Evolutionary conservation across 495 filamentous ascomycete species (phyloP), one percentile per base, ranked within the genome.

Genomic region (Aspergillus olivimuriae): DNA sequence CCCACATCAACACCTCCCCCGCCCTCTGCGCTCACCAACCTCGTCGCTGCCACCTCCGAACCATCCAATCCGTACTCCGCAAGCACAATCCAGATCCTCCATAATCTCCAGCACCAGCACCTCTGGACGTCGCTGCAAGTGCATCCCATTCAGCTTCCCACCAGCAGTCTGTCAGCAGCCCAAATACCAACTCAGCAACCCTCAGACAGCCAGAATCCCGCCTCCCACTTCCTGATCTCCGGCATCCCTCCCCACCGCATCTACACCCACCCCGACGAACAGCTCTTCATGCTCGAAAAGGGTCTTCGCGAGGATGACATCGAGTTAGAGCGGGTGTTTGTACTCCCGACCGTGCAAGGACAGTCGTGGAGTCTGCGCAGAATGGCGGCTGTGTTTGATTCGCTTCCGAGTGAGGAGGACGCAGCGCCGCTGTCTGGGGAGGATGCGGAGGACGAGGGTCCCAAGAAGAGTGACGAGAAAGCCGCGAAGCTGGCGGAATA

Each of bases 191-290:
- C n/a, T n/a, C n/a, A n/a, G 16, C 54, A 58, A 32, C 39, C 55
- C 39, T 41, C 47, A 37, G 23, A 38, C 24, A 39, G 55, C 39
- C 56, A 52, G 19, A 26, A 42, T 1, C 18, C 46, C 3, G 41
- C 53, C 5, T 68, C 75, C 4, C 69, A 81, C 26, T 83, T 80
- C 2, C 61, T 98, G 47, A 72, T 98, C 37, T 87, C 87, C 4
- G 92, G 92, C 4, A 72, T 95, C n/a, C 90, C 92, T 6, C 89
- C 92, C 4, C 77, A 84, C 38, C 78, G 81, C 4, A 74, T 94
- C 17, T 97, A 98, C 66, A 76, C 86, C 41, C 90, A 98, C 61
- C 92, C 92, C 4, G 92, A 96, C 61, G 87, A 94, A 63, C 89
- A 94, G 64, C 76, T 89, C 32, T 83, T 80, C 49, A 76, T 87